A percentile compares a stretch with the other conserved stretches of the same genome.
Conservation (phyloP, 192 early-diverging fungal genomes). For the Linnemannia elongata region DNA sequence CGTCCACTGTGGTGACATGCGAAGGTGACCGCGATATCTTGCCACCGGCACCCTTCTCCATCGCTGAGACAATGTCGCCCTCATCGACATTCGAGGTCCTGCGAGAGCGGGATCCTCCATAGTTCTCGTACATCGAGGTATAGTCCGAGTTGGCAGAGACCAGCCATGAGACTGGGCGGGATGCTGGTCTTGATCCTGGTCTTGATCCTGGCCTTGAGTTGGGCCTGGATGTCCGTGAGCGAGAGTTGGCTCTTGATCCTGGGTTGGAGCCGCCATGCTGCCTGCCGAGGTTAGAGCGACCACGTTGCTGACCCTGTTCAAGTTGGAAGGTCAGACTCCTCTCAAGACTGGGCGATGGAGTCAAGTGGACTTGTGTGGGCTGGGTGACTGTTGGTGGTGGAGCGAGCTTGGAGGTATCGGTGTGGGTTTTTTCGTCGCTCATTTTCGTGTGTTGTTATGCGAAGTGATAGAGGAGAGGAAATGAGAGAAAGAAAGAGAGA, state of each 20-base stretch:
- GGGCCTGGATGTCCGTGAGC: constrained; percentile 15
- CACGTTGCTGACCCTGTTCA: constrained; percentile 14
- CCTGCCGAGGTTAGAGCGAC: not conserved
- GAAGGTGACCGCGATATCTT: constrained; percentile 16
- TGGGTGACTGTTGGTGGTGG: not conserved
- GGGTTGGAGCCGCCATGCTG: constrained; percentile 11
- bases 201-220: constrained; percentile 22
- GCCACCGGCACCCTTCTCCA: constrained; percentile 22
- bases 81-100: constrained; percentile 23
- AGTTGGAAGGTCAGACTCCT: constrained; percentile 18
- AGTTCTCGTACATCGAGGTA: constrained; percentile 40
- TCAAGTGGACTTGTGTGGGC: constrained; percentile 19
- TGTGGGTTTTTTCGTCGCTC: not conserved
- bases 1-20: not conserved
- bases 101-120: constrained; percentile 33
- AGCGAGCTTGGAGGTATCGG: constrained; percentile 15
- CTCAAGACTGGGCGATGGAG: constrained; percentile 4
- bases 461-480: not conserved
- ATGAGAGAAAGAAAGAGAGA: not conserved
- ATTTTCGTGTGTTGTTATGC: not conserved
- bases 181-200: constrained; percentile 26
- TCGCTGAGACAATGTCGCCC: not conserved
- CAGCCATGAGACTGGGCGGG: constrained; percentile 44
- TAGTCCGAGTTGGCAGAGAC: constrained; percentile 44
- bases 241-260: constrained; percentile 21